phyloP scores from a whole-genome alignment of 192 early-diverging fungal species.

The Coemansia reversa region DNA sequence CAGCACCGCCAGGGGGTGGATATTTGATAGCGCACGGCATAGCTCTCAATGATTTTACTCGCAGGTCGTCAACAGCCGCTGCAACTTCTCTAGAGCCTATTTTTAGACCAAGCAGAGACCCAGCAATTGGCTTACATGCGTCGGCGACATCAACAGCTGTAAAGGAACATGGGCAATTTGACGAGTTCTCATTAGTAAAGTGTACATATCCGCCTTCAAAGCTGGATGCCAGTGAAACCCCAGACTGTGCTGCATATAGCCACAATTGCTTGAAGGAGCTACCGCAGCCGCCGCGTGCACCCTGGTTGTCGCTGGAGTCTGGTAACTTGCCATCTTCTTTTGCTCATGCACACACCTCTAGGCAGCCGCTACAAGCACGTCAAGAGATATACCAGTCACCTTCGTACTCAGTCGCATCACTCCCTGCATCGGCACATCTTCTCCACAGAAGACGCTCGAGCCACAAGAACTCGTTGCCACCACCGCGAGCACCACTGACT shows the following conservation, averaged over 20 bases:
- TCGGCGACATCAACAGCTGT: too few relatives aligned
- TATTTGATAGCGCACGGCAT: too few relatives aligned
- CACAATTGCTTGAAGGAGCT: neutral
- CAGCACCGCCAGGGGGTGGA: neutral
- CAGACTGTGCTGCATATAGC: neutral
- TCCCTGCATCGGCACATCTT: neutral
- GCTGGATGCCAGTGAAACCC: too few relatives aligned
- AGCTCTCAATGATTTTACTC: too few relatives aligned
- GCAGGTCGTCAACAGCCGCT: too few relatives aligned
- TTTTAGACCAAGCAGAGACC: too few relatives aligned
- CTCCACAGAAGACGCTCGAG: constrained; percentile 2
- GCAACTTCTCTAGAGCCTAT: too few relatives aligned
- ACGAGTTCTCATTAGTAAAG: too few relatives aligned
- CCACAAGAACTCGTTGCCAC: constrained; percentile 37
- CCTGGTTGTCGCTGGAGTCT: constrained; percentile 17
- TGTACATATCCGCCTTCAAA: too few relatives aligned
- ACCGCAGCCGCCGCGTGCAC: constrained; percentile 26
- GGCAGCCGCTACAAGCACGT: constrained; percentile 13
- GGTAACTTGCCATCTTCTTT: neutral
- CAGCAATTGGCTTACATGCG: too few relatives aligned
- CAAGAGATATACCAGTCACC: neutral
- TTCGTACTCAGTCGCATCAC: constrained; percentile 1
- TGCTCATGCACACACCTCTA: constrained; percentile 4
- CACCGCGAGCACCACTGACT: constrained; percentile 18
- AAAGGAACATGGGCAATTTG: too few relatives aligned